Conservation (phyloP, 2,329 filamentous ascomycete genomes). For the Geosmithia flava region DNA sequence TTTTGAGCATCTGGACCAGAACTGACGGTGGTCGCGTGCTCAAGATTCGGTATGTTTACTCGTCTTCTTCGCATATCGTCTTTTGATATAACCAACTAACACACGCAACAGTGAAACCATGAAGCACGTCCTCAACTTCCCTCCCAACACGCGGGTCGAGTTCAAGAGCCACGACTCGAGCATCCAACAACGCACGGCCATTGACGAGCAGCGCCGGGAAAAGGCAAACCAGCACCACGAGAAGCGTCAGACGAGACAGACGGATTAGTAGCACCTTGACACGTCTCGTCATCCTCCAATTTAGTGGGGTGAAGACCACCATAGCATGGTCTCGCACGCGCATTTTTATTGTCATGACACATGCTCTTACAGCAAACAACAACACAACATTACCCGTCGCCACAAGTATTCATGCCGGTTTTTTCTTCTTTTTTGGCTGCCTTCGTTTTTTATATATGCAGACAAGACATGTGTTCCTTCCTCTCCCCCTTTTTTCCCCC, state of each 20-base stretch:
- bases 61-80: not conserved
- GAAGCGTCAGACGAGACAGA: slow-evolving; percentile 23
- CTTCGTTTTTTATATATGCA: not conserved
- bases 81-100: slow-evolving; percentile 7
- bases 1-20: slow-evolving; percentile 94
- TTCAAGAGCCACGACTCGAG: slow-evolving; percentile 96
- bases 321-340: too few relatives aligned
- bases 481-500: too few relatives aligned
- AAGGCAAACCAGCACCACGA: slow-evolving; percentile 47
- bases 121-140: slow-evolving; percentile 79
- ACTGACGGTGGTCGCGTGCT: slow-evolving; percentile 88
- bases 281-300: not conserved
- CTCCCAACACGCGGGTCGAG: slow-evolving; percentile 77
- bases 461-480: too few relatives aligned
- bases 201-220: slow-evolving; percentile 84
- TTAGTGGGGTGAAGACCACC: too few relatives aligned
- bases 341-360: too few relatives aligned
- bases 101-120: slow-evolving; percentile 63
- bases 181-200: slow-evolving; percentile 80
- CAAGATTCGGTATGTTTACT: slow-evolving; percentile 68
- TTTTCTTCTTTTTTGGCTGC: slow-evolving; percentile 5
- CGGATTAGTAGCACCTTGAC: slow-evolving; percentile 13
- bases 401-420: slow-evolving; percentile 1
- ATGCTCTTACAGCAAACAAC: too few relatives aligned
- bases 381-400: too few relatives aligned